These are phyloP conservation scores for Penicillium paradoxum DNA, from an alignment of 495 filamentous ascomycete species.

Conservation along the genomic window DNA sequence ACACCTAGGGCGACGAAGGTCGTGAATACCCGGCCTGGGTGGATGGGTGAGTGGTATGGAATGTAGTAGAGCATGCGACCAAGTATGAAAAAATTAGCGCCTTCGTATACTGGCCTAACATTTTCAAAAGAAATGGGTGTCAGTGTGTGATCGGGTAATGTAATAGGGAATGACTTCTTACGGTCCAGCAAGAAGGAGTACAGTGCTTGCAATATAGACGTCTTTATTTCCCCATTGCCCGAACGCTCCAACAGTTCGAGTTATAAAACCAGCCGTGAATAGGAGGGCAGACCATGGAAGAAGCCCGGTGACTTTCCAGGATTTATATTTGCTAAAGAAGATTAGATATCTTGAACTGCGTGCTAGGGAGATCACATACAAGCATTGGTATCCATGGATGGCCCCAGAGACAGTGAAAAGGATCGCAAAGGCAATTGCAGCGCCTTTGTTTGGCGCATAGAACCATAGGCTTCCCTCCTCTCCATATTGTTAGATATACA, in stretches of 20 bases:
- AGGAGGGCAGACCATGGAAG: slow-evolving; percentile 48
- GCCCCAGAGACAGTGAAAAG: slow-evolving; percentile 57
- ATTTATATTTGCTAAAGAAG: slow-evolving; percentile 37
- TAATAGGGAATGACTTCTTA: slow-evolving; percentile 32
- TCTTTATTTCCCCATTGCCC: slow-evolving; percentile 52
- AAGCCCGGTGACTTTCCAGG: slow-evolving; percentile 50
- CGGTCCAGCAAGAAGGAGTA: slow-evolving; percentile 61
- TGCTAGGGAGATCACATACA: slow-evolving; percentile 31
- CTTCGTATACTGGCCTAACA: slow-evolving; percentile 63
- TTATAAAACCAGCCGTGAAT: slow-evolving; percentile 55
- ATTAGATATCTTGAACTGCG: not conserved
- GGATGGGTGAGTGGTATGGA: slow-evolving; percentile 70
- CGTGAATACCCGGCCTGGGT: slow-evolving; percentile 69
- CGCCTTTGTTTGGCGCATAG: slow-evolving; percentile 71
- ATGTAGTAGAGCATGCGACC: slow-evolving; percentile 75
- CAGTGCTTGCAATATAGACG: slow-evolving; percentile 56
- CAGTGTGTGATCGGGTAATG: not conserved
- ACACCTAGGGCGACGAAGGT: slow-evolving; percentile 65
- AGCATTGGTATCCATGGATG: slow-evolving; percentile 58
- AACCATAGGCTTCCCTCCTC: slow-evolving; percentile 56
- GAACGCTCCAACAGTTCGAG: slow-evolving; percentile 51
- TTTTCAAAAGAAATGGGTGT: not conserved
- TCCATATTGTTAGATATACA: slow-evolving; percentile 20
- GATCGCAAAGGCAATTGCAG: slow-evolving; percentile 61
- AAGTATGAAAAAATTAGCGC: slow-evolving; percentile 70